Percentiles rank a stretch among this genome's conserved stretches.
These are phyloP conservation scores for Panus rudis DNA, from an alignment of 768 basidiomycete genomes.

Conservation along the genomic window DNA sequence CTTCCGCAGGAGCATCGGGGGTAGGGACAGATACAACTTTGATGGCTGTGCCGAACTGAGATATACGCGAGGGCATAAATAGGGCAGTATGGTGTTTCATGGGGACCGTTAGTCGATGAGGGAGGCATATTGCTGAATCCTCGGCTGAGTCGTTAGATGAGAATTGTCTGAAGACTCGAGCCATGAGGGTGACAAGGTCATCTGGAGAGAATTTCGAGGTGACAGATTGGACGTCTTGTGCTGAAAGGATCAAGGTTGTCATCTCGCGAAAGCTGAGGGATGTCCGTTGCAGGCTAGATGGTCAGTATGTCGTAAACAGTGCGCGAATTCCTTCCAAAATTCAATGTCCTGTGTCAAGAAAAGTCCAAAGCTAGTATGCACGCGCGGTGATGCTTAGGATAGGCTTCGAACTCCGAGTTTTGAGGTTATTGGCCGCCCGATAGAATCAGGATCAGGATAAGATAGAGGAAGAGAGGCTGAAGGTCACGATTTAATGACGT, in stretches of 20 bases:
- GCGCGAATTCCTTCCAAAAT: no score
- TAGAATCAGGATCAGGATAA: no score
- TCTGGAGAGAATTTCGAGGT: constrained; percentile 36
- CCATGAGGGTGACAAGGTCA: constrained; percentile 51
- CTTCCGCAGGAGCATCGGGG: constrained; percentile 25
- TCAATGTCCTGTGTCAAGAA: no score
- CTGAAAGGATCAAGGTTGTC: constrained; percentile 58
- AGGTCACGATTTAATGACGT: no score
- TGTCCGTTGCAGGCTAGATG: no score
- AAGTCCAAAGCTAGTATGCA: no score
- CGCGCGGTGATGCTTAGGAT: no score
- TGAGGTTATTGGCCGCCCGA: no score
- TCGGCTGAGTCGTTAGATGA: constrained; percentile 11
- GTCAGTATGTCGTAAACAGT: no score
- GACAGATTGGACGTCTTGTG: constrained; percentile 47
- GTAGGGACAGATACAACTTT: constrained; percentile 80
- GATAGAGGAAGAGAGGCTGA: no score
- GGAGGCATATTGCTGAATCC: constrained; percentile 29
- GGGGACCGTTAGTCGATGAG: constrained; percentile 53
- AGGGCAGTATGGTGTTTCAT: constrained; percentile 53
- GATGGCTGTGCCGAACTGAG: constrained; percentile 47
- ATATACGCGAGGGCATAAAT: constrained; percentile 78
- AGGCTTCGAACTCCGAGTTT: no score
- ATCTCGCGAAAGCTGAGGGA: constrained; percentile 8
- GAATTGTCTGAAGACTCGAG: constrained; percentile 46